Percentiles rank a stretch among this genome's conserved stretches.
Conservation (phyloP, 106 monocot species). For the Dendrobium catenatum region DNA sequence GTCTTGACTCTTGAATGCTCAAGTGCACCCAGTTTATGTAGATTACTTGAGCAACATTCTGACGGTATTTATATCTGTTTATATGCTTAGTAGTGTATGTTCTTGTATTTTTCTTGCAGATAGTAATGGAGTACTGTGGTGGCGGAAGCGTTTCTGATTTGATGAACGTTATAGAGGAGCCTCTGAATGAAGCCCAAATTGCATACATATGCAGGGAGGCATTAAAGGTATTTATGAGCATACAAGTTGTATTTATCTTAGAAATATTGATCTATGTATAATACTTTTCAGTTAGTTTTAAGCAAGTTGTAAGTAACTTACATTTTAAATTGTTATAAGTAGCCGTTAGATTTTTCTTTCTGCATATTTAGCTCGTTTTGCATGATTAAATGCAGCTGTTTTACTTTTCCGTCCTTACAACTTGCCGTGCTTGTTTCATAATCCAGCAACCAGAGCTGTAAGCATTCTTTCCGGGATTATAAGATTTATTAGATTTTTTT, state of each 20-base stretch:
- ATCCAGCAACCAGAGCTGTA: not conserved
- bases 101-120: conserved; percentile 46
- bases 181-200: conserved; percentile 85
- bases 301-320: not conserved
- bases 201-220: conserved; percentile 97
- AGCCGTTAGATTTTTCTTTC: not conserved
- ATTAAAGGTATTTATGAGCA: conserved; percentile 58
- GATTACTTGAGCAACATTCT: not conserved
- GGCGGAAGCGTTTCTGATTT: conserved; percentile 98
- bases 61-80: not conserved
- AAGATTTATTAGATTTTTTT: no score
- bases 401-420: not conserved
- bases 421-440: not conserved
- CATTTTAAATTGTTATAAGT: not conserved
- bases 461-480: not conserved
- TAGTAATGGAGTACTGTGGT: conserved; percentile 99
- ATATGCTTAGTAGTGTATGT: not conserved
- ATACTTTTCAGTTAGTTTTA: not conserved
- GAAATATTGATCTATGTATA: not conserved
- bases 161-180: conserved; percentile 84
- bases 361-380: not conserved
- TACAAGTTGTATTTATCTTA: not conserved
- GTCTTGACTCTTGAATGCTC: not conserved
- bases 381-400: not conserved
- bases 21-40: not conserved